Conservation (phyloP, 306 rosid species). For the Rosa chinensis region DNA sequence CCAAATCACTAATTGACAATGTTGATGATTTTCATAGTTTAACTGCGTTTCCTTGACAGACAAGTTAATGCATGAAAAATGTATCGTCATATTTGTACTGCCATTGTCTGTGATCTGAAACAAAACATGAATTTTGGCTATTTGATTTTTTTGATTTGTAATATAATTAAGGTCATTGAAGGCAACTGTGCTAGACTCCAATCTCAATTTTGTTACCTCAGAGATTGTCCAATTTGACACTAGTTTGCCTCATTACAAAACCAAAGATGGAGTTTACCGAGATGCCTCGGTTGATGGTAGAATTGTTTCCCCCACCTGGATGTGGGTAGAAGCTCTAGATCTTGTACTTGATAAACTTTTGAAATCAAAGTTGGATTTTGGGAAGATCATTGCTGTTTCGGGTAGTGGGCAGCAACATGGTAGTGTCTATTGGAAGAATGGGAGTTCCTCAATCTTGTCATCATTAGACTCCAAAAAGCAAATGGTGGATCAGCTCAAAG, state of each 20-base stretch:
- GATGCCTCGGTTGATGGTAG: slow-evolving; percentile 62
- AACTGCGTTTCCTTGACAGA: neutral
- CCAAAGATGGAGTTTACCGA: slow-evolving; percentile 82
- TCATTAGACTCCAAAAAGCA: slow-evolving; percentile 60
- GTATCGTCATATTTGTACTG: too few relatives aligned
- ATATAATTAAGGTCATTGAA: slow-evolving; percentile 82
- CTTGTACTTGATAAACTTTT: slow-evolving; percentile 64
- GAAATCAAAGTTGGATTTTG: slow-evolving; percentile 57
- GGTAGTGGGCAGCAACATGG: slow-evolving; percentile 95
- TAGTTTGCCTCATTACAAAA: slow-evolving; percentile 79
- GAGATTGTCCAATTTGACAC: slow-evolving; percentile 79
- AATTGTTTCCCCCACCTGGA: slow-evolving; percentile 89
- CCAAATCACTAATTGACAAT: slow-evolving; percentile 7
- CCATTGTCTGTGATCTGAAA: neutral
- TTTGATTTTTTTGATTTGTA: neutral
- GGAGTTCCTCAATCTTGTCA: slow-evolving; percentile 59
- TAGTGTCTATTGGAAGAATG: slow-evolving; percentile 88
- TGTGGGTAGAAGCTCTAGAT: slow-evolving; percentile 97
- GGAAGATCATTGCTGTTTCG: slow-evolving; percentile 66
- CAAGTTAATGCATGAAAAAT: neutral
- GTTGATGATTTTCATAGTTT: neutral
- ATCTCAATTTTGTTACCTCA: slow-evolving; percentile 60
- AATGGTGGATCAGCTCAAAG: slow-evolving; percentile 58
- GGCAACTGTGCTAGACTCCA: slow-evolving; percentile 79
- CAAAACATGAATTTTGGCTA: slow-evolving; percentile 15